A percentile compares a stretch with the other conserved stretches of the same genome.
Evolutionary conservation across 805 yeast genomes (phyloP).

Genomic region (Cyberlindnera bimundalis): DNA sequence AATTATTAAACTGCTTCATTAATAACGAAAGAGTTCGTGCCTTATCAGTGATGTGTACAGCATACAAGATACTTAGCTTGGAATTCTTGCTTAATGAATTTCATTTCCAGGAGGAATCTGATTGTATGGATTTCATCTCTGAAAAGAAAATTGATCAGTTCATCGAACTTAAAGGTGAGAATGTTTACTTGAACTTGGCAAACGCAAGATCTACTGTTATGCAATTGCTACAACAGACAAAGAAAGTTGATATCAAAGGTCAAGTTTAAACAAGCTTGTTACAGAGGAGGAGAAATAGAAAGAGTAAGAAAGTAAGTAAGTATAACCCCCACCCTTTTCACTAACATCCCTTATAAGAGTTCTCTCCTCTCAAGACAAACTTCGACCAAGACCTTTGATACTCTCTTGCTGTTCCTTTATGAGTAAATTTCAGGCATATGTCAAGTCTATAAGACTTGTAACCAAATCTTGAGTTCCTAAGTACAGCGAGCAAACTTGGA

Average conservation of each 20-base stretch:
- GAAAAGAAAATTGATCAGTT: conserved; percentile 36
- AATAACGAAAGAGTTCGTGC: conserved; percentile 56
- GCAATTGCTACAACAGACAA: conserved; percentile 37
- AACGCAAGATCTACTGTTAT: conserved; percentile 36
- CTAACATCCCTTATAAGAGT: background rate
- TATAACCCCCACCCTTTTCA: too few relatives aligned
- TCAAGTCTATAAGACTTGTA: too few relatives aligned
- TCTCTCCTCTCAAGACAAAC: background rate
- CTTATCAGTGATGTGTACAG: conserved; percentile 50
- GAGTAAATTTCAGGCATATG: too few relatives aligned
- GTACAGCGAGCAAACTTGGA: too few relatives aligned
- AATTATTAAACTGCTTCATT: conserved; percentile 51
- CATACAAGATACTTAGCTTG: conserved; percentile 48
- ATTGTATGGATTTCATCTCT: conserved; percentile 41
- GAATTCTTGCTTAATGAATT: conserved; percentile 38
- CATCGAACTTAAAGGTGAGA: conserved; percentile 32
- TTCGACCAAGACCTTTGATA: too few relatives aligned
- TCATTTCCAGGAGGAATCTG: conserved; percentile 37
- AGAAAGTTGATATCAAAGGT: conserved; percentile 84
- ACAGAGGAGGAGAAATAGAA: conserved; percentile 1
- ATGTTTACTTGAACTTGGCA: conserved; percentile 32
- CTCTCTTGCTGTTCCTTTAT: too few relatives aligned
- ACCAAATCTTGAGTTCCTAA: background rate
- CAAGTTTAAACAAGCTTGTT: conserved; percentile 55
- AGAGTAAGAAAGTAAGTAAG: background rate